Evolutionary conservation across 2,329 filamentous ascomycete species (phyloP), one percentile per base, ranked within the genome.

Genomic region (Leptodontidium sp.): DNA sequence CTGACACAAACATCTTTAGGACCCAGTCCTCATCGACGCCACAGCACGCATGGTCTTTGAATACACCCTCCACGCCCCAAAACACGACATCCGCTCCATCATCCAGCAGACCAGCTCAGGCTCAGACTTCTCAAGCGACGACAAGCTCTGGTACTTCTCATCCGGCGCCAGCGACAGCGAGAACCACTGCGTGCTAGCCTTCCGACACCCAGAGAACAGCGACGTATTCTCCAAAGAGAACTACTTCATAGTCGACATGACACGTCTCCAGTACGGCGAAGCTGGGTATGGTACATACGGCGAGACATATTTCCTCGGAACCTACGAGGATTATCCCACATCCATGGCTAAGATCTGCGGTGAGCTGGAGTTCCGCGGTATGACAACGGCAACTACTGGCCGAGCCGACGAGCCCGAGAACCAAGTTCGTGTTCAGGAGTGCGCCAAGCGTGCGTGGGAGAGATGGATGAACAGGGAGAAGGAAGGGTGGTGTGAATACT

Each of bases 401-500:
- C 35, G 9, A 11, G 11, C 49, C 15, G 4, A 26, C 5, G 38
- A 40, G 5, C 43, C 43, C 5, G 67, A 47, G 1, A 43, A 62
- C 8, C 52, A 65, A 14, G 47, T 17, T 24, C 61, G 64, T 1
- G 24, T 68, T n/a, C 17, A 49, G 49, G 55, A 9, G 62, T 67
- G 67, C 45, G 67, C 69, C 5, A 38, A 61, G 43, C 35, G 52
- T 14, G 69, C 53, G 26, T 69, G 55, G 64, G 38, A 66, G 40
- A 26, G 69, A 45, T 71, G 69, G 67, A 1, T 58, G 24, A 65
- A 68, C 2, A 66, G 69, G 17, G 67, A 59, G 9, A 64, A 40
- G 1, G 67, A 69, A 47, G 32, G 58, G 14, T 71, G 69, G 69
- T 69, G 69, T 35, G 67, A 57, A 4, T 68, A 65, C 52, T 69